These are phyloP conservation scores for Smittium culicis DNA, from an alignment of 371 early-diverging fungal genomes.

Conservation along the genomic window DNA sequence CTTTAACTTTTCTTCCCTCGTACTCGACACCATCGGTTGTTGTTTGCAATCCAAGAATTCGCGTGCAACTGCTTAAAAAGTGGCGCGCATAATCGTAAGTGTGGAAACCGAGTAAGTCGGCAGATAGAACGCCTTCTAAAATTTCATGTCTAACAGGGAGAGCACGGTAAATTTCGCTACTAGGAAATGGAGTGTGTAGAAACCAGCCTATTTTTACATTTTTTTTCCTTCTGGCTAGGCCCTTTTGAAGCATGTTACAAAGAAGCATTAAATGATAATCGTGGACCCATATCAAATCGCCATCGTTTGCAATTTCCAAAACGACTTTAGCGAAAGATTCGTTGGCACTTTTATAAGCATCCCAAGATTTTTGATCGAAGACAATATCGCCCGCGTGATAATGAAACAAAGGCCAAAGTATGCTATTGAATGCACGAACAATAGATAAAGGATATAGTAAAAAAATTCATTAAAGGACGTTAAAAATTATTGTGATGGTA, in stretches of 20 bases:
- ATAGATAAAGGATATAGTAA: too few species aligned
- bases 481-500: not conserved
- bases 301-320: conserved; percentile 62
- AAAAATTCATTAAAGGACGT: too few species aligned
- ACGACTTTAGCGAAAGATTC: conserved; percentile 79
- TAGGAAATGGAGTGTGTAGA: conserved; percentile 97
- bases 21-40: conserved; percentile 85
- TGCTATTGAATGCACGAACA: too few species aligned
- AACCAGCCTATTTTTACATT: conserved; percentile 96
- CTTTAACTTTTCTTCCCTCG: conserved; percentile 75
- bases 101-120: conserved; percentile 96
- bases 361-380: conserved; percentile 86
- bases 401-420: conserved; percentile 98
- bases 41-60: conserved; percentile 80
- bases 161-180: conserved; percentile 83
- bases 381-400: conserved; percentile 94
- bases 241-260: conserved; percentile 68
- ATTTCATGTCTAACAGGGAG: conserved; percentile 85
- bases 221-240: conserved; percentile 33
- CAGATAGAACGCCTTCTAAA: conserved; percentile 72
- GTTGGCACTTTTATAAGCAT: conserved; percentile 91
- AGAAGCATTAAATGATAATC: conserved; percentile 99
- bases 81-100: conserved; percentile 98
- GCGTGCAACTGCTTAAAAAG: conserved; percentile 90
- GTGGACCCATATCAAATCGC: conserved; percentile 98